Conservation (phyloP, 192 early-diverging fungal genomes). For the Piromyces finnis region DNA sequence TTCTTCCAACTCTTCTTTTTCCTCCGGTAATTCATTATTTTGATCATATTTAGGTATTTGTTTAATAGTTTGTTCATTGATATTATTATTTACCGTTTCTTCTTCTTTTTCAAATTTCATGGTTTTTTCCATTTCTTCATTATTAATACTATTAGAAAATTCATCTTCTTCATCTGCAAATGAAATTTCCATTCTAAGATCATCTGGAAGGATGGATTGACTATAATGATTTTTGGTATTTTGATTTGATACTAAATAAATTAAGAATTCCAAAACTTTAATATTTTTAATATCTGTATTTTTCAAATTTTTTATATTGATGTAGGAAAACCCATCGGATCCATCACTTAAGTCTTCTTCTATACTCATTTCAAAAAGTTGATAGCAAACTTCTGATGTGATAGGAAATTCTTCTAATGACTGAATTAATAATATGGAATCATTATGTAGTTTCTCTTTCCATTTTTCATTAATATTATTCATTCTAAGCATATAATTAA, state of each 20-base stretch:
- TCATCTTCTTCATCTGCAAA: background rate
- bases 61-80: background rate
- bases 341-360: background rate
- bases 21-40: too few relatives aligned
- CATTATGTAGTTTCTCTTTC: background rate
- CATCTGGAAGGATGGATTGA: background rate
- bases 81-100: background rate
- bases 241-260: background rate
- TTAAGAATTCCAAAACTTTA: background rate
- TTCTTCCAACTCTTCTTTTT: too few relatives aligned
- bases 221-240: background rate
- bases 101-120: background rate
- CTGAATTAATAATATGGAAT: background rate
- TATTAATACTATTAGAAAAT: background rate
- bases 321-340: background rate
- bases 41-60: background rate
- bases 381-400: background rate
- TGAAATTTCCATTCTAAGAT: background rate
- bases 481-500: background rate
- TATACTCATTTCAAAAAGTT: background rate
- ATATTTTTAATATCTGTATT: background rate
- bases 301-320: background rate
- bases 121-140: background rate
- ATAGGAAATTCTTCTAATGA: background rate
- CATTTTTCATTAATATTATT: background rate